phyloP scores from a whole-genome alignment of 2,329 filamentous ascomycete genomes.

The Biscogniauxia sp. region DNA sequence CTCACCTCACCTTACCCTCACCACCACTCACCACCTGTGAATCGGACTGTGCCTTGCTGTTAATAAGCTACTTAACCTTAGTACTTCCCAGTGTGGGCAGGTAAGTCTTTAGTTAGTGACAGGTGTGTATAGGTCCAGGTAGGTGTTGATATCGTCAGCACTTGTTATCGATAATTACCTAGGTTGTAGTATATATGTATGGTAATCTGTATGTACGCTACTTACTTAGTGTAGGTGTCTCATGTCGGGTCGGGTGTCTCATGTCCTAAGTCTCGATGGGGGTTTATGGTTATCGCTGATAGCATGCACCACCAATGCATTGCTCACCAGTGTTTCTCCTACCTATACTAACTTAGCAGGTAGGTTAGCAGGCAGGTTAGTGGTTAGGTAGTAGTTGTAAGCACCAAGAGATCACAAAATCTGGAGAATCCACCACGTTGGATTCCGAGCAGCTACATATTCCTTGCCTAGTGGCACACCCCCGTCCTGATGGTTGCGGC shows the following conservation, averaged over 20 bases:
- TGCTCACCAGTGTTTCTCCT: too few species aligned
- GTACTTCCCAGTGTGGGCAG: not conserved
- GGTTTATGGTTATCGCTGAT: conserved; percentile 9
- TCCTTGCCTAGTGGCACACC: conserved; percentile 15
- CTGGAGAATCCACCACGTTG: conserved; percentile 17
- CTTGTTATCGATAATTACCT: not conserved
- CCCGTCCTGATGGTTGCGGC: conserved; percentile 16
- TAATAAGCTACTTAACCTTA: not conserved
- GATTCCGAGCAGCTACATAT: conserved; percentile 14
- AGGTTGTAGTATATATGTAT: too few species aligned
- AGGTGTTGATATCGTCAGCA: not conserved
- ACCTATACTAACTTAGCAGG: too few species aligned
- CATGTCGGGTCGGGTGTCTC: not conserved
- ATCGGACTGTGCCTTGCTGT: not conserved
- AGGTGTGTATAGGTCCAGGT: too few species aligned
- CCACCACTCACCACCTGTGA: conserved; percentile 5
- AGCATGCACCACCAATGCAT: not conserved
- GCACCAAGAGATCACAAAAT: conserved; percentile 10
- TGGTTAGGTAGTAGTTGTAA: not conserved
- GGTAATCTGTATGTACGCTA: not conserved
- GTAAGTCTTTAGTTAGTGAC: too few species aligned
- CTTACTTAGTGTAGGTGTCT: not conserved
- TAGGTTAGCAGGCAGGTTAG: too few species aligned
- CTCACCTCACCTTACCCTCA: too few species aligned
- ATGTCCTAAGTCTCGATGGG: too few species aligned